Evolutionary conservation across 2,329 filamentous ascomycete genomes (phyloP), one percentile per base, ranked within the genome.

Genomic region (Exophiala sideris): DNA sequence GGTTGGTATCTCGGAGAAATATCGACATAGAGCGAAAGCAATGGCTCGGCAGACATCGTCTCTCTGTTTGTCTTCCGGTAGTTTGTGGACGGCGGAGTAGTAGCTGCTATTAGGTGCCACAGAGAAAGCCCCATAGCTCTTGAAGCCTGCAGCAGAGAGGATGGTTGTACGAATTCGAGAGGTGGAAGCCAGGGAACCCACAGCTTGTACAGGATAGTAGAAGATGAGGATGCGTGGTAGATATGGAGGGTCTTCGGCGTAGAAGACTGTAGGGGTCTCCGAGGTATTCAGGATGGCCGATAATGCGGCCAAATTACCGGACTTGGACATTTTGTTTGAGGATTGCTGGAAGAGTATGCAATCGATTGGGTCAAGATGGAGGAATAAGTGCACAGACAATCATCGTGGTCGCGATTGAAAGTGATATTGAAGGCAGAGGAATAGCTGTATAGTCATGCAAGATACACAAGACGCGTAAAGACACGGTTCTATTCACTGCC

Each of bases 141-240:
- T 87, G 64, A 95, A 87, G 62, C 94, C 94, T 61, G 90, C 91
- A 2, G 90, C 85, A 57, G 88, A 89, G 74, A 95, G 89, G 72
- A 99, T 83, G 72, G 97, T 94, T 61, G 94, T 83, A 76, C 97
- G 92, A 63, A 97, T 91, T 71, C 94, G 88, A 59, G 92, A 96
- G 73, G 88, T 92, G 73, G 90, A 95, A 66, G 86, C 84, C 45
- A 85, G 89, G 62, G 87, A 88, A 73, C 95, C 95, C 66, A 89
- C 86, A 40, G 90, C 95, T 29, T 91, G 91, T 44, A 92, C 92
- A 12, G 91, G 84, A 11, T 92, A 92, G 71, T 96, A 89, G 79
- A 97, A 96, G 71, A 96, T 81, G 63, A 97, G 80, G 64, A 97
- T 79, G 48, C 91, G 73, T 85, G 59, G 91, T 79, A 74, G 91